Evolutionary conservation across 2,329 filamentous ascomycete genomes (phyloP), one percentile per base, ranked within the genome.

Genomic region (Scedosporium dehoogii): DNA sequence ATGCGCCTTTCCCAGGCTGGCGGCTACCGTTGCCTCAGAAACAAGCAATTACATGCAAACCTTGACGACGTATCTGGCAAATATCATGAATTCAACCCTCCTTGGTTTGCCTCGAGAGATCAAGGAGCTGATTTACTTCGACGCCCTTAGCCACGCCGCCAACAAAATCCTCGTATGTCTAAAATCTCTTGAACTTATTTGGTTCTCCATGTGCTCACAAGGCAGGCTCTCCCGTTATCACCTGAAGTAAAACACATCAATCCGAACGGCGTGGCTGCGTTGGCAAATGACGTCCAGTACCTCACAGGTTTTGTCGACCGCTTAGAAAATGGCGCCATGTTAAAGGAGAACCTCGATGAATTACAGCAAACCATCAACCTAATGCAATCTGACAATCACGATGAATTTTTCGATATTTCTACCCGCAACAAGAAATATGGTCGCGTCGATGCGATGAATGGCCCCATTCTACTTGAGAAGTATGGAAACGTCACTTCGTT

Each of bases 111-210:
- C 96, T 0, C 87, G 91, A 33, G 91, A 96, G 70, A 97, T 99
- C 74, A 97, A 97, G 72, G 92, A 96, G 72, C 85, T 97, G 62
- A 96, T 99, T 69, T 97, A 99, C 76, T 97, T 96, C 71, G 94
- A 97, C 72, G 94, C 94, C 0, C 82, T 99, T 42, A 92, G 87
- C 62, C 94, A 99, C 73, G 92, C 94, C 1, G 88, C 91, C 3
- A 89, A 89, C 65, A 91, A 89, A 73, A 94, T 97, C 62, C 75
- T 96, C 65, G 88, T 90, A 72, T 68, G 81, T 33, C 25, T n/a
- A 53, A 6, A 18, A 41, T 44, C 6, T 18, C n/a, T 18, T 6
- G n/a, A 23, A 6, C 16, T 16, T 29, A 70, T 21, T 14, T 56
- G 27, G 66, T 66, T 62, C 67, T 41, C 65, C 65, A 29, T 23